Conservation (phyloP, 2,329 filamentous ascomycete genomes). For the Beauveria bassiana region DNA sequence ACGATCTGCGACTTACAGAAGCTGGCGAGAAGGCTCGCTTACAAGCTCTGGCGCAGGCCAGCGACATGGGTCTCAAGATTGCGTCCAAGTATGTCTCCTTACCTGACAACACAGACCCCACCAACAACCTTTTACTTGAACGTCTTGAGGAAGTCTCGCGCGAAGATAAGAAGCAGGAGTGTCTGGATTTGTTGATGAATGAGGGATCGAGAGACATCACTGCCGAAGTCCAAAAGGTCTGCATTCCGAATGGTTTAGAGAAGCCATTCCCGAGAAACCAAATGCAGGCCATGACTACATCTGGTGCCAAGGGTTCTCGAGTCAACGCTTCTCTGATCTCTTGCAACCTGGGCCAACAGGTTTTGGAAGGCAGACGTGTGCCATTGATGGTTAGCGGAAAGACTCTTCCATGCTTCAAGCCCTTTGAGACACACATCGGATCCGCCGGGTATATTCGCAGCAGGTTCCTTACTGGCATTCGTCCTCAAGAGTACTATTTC, state of each 20-base stretch:
- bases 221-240: constrained; percentile 66
- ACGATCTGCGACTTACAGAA: constrained; percentile 80
- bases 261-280: constrained; percentile 95
- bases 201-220: constrained; percentile 62
- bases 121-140: constrained; percentile 63
- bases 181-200: constrained; percentile 84
- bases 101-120: constrained; percentile 53
- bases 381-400: constrained; percentile 98
- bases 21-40: constrained; percentile 67
- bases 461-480: constrained; percentile 94
- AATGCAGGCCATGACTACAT: constrained; percentile 98
- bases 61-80: constrained; percentile 65
- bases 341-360: constrained; percentile 93
- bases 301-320: constrained; percentile 83
- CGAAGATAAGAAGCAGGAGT: constrained; percentile 84
- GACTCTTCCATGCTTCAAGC: constrained; percentile 85
- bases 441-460: constrained; percentile 92
- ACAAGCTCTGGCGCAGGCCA: constrained; percentile 59
- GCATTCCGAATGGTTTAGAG: constrained; percentile 72
- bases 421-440: constrained; percentile 80
- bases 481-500: constrained; percentile 97
- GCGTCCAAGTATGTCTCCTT: constrained; percentile 86
- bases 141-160: constrained; percentile 84
- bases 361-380: constrained; percentile 88
- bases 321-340: constrained; percentile 98